These are phyloP conservation scores for Macrophomina tecta DNA, from an alignment of 2,329 filamentous ascomycete species.

Conservation along the genomic window DNA sequence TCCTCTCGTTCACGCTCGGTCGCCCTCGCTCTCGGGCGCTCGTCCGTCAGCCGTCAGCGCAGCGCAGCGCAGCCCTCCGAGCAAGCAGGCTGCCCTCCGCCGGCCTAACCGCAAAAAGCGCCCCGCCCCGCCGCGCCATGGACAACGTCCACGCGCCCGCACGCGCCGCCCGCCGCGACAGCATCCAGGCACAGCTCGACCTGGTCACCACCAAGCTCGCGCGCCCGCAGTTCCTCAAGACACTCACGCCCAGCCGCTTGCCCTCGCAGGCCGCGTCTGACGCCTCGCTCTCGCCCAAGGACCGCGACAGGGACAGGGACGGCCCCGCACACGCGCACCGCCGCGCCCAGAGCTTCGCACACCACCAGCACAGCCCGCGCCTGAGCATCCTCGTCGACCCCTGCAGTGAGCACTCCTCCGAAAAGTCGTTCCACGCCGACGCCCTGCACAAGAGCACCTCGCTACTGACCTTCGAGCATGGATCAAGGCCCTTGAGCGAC, in stretches of 20 bases:
- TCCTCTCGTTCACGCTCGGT: slow-evolving; percentile 11
- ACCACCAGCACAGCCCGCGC: slow-evolving; percentile 3
- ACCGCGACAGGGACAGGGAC: slow-evolving; percentile 20
- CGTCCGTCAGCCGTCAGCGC: neutral
- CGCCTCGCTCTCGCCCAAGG: slow-evolving; percentile 36
- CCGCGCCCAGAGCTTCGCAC: slow-evolving; percentile 19
- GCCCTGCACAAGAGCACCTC: slow-evolving; percentile 19
- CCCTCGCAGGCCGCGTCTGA: slow-evolving; percentile 47
- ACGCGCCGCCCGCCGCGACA: slow-evolving; percentile 18
- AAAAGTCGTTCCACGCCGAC: slow-evolving; percentile 5
- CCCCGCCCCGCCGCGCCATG: slow-evolving; percentile 14
- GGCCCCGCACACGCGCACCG: slow-evolving; percentile 4
- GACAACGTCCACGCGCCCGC: slow-evolving; percentile 20
- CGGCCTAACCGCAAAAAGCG: slow-evolving; percentile 7
- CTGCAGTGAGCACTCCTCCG: slow-evolving; percentile 16
- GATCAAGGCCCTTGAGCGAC: slow-evolving; percentile 13
- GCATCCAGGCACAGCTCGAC: slow-evolving; percentile 27
- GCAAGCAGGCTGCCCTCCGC: neutral
- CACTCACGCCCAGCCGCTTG: slow-evolving; percentile 44
- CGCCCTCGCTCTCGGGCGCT: slow-evolving; percentile 1
- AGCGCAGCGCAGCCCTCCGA: neutral
- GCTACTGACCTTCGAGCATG: slow-evolving; percentile 27
- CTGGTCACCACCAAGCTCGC: slow-evolving; percentile 33
- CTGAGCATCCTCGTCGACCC: neutral
- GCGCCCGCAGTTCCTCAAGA: slow-evolving; percentile 43